Evolutionary conservation across 148 eudicot species (phyloP).

Genomic region (Camellia japonica): DNA sequence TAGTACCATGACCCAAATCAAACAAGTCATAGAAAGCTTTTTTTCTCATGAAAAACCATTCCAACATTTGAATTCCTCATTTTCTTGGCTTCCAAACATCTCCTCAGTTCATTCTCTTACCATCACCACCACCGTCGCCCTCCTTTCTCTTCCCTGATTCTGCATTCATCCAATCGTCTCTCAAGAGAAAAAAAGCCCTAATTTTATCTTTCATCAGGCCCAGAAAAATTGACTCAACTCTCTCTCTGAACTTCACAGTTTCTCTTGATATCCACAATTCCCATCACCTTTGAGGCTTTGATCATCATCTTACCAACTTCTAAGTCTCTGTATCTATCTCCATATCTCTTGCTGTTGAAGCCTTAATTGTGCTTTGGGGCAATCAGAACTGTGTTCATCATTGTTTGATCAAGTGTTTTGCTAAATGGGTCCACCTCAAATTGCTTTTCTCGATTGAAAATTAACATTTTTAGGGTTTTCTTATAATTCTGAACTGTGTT

Average conservation of each 20-base stretch:
- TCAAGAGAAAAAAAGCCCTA: background rate
- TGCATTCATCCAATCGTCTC: background rate
- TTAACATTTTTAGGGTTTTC: background rate
- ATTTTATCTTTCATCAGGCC: background rate
- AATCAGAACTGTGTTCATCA: background rate
- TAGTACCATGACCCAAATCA: background rate
- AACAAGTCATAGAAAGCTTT: background rate
- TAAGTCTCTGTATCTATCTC: background rate
- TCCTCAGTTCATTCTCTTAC: background rate
- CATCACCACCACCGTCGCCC: background rate
- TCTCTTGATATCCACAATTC: background rate
- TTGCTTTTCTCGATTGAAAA: background rate
- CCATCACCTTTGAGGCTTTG: constrained; percentile 3
- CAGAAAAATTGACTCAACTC: background rate
- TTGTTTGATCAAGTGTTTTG: constrained; percentile 11
- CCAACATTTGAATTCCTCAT: background rate
- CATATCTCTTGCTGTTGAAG: background rate
- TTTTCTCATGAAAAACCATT: background rate
- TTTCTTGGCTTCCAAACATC: background rate
- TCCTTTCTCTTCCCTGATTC: background rate
- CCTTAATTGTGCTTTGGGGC: background rate
- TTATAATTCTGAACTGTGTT: background rate
- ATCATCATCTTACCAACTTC: constrained; percentile 4
- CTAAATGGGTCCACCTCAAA: background rate
- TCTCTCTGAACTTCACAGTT: background rate